A percentile compares a stretch with the other conserved stretches of the same genome.
phyloP scores from a whole-genome alignment of 2,329 filamentous ascomycete species.

The Aspergillus sp. region DNA sequence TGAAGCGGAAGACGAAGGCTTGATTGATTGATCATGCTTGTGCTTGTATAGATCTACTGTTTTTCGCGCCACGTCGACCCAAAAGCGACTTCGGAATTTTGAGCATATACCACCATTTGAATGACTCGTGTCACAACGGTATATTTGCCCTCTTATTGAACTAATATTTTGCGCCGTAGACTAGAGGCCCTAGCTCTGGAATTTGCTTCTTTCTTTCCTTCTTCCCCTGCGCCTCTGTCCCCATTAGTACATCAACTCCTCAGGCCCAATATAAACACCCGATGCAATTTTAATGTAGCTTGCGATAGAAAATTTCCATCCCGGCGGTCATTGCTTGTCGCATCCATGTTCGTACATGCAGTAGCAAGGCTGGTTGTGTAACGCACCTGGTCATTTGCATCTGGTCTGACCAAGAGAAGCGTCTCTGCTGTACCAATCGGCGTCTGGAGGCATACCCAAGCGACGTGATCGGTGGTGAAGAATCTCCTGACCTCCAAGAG shows the following conservation, averaged over 20 bases:
- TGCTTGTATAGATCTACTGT: neutral
- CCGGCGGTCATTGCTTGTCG: neutral
- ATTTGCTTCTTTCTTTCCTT: conserved; percentile 13
- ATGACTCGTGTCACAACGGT: neutral
- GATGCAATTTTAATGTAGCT: neutral
- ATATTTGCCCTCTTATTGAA: neutral
- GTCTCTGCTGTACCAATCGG: conserved; percentile 5
- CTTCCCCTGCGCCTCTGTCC: neutral
- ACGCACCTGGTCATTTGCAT: conserved; percentile 11
- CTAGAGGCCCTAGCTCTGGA: conserved; percentile 26
- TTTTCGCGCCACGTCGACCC: neutral
- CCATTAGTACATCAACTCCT: neutral
- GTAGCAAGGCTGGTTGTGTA: conserved; percentile 1
- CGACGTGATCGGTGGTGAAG: neutral
- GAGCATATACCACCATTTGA: neutral
- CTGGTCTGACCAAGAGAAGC: conserved; percentile 2
- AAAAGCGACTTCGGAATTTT: neutral
- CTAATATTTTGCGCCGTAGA: neutral
- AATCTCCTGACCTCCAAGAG: conserved; percentile 14
- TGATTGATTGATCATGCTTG: neutral
- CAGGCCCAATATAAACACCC: neutral
- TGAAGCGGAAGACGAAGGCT: conserved; percentile 41
- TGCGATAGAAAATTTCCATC: conserved; percentile 1
- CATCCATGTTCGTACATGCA: conserved; percentile 7
- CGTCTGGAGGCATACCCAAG: neutral